These are phyloP conservation scores for Colletotrichum orbiculare DNA, from an alignment of 2,329 filamentous ascomycete species.

Conservation along the genomic window DNA sequence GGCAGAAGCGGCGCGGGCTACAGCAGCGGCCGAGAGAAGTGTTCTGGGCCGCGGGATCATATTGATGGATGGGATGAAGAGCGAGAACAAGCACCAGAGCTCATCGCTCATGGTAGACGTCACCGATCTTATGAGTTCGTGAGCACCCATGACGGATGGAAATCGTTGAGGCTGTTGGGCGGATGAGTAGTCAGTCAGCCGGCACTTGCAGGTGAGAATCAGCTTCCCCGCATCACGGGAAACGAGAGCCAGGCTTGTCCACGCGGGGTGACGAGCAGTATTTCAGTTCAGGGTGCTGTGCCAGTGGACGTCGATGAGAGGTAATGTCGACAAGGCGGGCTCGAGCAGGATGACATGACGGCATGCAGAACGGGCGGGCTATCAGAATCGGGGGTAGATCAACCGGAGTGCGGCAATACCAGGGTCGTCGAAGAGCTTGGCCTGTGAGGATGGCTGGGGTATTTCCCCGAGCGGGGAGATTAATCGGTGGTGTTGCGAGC, in stretches of 20 bases:
- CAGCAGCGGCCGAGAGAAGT: slow-evolving; percentile 1
- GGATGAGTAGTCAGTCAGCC: not conserved
- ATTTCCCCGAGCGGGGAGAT: not conserved
- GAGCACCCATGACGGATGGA: slow-evolving; percentile 19
- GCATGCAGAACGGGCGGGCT: slow-evolving; percentile 24
- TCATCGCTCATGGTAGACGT: slow-evolving; percentile 14
- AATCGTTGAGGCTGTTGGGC: not conserved
- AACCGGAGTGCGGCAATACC: slow-evolving; percentile 9
- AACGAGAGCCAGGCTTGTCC: not conserved
- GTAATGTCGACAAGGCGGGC: not conserved
- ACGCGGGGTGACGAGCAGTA: slow-evolving; percentile 1
- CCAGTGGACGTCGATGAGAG: not conserved
- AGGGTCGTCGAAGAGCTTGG: slow-evolving; percentile 14
- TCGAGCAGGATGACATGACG: slow-evolving; percentile 26
- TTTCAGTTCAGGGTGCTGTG: slow-evolving; percentile 7
- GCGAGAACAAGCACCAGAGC: slow-evolving; percentile 20
- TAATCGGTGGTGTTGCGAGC: not conserved
- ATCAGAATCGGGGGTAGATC: slow-evolving; percentile 29
- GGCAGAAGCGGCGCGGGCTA: not conserved
- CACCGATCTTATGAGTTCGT: slow-evolving; percentile 12
- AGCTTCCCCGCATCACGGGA: slow-evolving; percentile 26
- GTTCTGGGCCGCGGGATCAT: slow-evolving; percentile 3
- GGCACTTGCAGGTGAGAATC: slow-evolving; percentile 1
- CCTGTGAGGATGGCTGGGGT: slow-evolving; percentile 7
- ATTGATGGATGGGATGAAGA: slow-evolving; percentile 5